Evolutionary conservation across 345 rosid genomes (phyloP).

Genomic region (Citrus inodora): DNA sequence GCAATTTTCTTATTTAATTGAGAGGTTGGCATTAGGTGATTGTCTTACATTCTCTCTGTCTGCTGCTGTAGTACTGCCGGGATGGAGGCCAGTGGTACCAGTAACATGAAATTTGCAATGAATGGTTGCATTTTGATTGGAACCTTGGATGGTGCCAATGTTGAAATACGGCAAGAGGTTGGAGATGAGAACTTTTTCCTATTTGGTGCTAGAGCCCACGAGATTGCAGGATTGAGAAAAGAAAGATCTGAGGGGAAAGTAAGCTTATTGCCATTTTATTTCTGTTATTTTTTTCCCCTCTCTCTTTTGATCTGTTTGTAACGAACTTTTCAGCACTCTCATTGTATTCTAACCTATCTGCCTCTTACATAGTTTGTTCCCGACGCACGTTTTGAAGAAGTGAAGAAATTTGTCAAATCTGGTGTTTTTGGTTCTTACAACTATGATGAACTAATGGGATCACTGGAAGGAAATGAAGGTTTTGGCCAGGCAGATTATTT

Average conservation of each 20-base stretch:
- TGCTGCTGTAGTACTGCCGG: slow-evolving; percentile 62
- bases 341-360: neutral
- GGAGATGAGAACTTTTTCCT: slow-evolving; percentile 85
- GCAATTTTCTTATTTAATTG: slow-evolving; percentile 6
- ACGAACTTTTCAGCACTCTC: neutral
- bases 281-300: neutral
- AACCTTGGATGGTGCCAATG: slow-evolving; percentile 85
- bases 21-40: neutral
- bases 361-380: slow-evolving; percentile 54
- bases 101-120: slow-evolving; percentile 93
- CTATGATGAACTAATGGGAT: slow-evolving; percentile 65
- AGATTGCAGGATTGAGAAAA: slow-evolving; percentile 63
- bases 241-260: slow-evolving; percentile 79
- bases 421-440: slow-evolving; percentile 61
- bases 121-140: slow-evolving; percentile 79
- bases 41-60: neutral
- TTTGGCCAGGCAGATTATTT: slow-evolving; percentile 78
- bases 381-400: slow-evolving; percentile 71
- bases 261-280: slow-evolving; percentile 9
- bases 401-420: slow-evolving; percentile 56
- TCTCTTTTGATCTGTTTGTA: neutral
- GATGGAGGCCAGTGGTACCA: slow-evolving; percentile 97
- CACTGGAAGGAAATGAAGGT: slow-evolving; percentile 83
- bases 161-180: slow-evolving; percentile 77
- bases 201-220: slow-evolving; percentile 73